Evolutionary conservation across 73 alveolate species (phyloP), one percentile per base, ranked within the genome.

Genomic region (Paramecium tetraurelia): DNA sequence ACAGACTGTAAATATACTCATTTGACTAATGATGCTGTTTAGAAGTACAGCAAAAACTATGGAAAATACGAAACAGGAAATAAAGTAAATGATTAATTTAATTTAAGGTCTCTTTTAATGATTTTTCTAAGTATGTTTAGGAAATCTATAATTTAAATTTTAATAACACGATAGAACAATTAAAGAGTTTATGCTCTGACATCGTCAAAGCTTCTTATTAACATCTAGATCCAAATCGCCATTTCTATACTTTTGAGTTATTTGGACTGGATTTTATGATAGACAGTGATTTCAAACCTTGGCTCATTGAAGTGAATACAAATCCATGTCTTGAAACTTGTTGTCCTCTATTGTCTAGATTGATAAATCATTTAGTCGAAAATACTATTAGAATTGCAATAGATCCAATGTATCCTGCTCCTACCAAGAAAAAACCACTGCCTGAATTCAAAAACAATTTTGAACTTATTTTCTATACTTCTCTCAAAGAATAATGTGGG

Each of bases 211-310:
- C 90, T 0, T 40, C 90, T 24, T 44, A 48, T 48, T 43, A 41
- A 18, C 90, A 80, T 80, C 18, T 80, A 44, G 90, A 80, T 80
- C 90, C 90, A 44, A 80, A 80, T 43, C 20, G 57, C 22, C 90
- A 80, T 35, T 80, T 80, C 57, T 80, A 80, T 43, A 44, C 90
- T 14, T 80, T 80, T 35, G 90, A 80, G 48, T 46, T 80, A 80
- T 97, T 96, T 92, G 99, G 99, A 44, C 96, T 95, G 63, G 99
- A 98, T 88, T 97, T 96, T 71, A 96, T 98, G 99, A 88, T 98
- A 35, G 99, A 97, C 92, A 97, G 96, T 22, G 93, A 97, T 48
- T 96, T 97, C 31, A 96, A 96, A 85, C 97, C 96, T 0, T 96
- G 96, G 93, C 94, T 98, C 46, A 97, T 98, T 12, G 99, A 98